Base-by-base conservation (phyloP, 2,329 filamentous ascomycete species). In the Aspergillus unguis region DNA sequence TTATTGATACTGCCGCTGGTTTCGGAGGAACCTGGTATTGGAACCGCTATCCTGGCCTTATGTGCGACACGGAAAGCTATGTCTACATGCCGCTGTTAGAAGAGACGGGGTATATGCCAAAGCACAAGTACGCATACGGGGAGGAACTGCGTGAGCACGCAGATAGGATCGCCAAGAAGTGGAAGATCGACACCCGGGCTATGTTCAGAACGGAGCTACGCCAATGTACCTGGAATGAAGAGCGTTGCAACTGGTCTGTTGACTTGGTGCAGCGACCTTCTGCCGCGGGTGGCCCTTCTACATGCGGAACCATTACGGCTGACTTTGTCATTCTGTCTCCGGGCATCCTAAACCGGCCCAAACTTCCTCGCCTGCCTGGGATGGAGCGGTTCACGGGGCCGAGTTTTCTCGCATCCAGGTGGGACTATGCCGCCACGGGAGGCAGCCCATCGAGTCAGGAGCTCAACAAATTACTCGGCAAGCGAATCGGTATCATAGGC, bases 11-110 rank as follows among this genome's bases (percentile, higher is more conserved):
- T 1, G 48, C 48, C 2, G 33, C 26, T 2, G 57, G 55, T 1
- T 57, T 62, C 5, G 60, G 60, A 1, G 62, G 62, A 0, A 63
- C 61, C 0, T 79, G 76, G 67, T 78, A 76, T 55, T 78, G 73
- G 72, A 78, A 79, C 47, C 65, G 73, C 4, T 79, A 79, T 52
- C 76, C 77, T 4, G 77, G 77, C 2, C 55, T 77, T 3, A 68
- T 67, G 61, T 85, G 81, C 62, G 83, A 86, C 58, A 67, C 82
- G 1, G 83, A 86, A 66, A 75, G 74, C 49, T 83, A 79, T 27
- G 38, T 48, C 11, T 58, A 59, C 31, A 29, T 59, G 40, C 58
- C 58, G 4, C 44, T 43, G 29, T 54, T 50, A 25, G 59, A 52
- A 4, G 49, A 60, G n/a, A 60, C 55, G 4, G 58, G 53, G 1